Conservation (phyloP, 106 monocot species). For the Vanilla planifolia region DNA sequence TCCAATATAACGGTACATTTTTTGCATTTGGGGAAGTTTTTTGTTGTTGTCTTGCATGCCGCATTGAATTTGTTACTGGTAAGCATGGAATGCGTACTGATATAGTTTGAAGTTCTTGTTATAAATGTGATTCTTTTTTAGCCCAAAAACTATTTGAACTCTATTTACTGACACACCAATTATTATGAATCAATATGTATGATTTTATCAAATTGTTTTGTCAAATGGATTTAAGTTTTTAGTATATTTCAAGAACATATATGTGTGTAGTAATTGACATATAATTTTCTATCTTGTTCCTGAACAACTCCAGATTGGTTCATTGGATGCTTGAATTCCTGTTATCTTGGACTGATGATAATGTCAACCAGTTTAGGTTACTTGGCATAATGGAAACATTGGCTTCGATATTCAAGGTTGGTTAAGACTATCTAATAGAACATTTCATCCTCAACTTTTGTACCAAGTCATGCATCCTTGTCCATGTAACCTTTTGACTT, state of each 20-base stretch:
- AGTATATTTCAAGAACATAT: not conserved
- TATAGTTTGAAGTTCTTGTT: too few species aligned
- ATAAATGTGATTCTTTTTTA: too few species aligned
- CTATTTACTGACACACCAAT: not conserved
- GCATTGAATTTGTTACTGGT: too few species aligned
- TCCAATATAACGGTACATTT: too few species aligned
- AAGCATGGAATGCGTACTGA: too few species aligned
- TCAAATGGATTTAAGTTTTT: not conserved
- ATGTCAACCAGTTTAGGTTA: conserved; percentile 55
- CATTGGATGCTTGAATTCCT: conserved; percentile 78
- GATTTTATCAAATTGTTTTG: conserved; percentile 1
- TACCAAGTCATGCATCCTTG: not conserved
- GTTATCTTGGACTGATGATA: conserved; percentile 44
- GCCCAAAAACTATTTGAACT: not conserved
- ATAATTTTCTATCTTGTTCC: conserved; percentile 1
- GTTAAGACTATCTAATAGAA: too few species aligned
- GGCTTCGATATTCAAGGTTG: conserved; percentile 88
- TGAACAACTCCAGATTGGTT: conserved; percentile 52
- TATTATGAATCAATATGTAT: too few species aligned
- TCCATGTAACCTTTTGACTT: not conserved
- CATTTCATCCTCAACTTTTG: not conserved
- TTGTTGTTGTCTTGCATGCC: too few species aligned
- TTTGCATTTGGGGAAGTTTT: too few species aligned
- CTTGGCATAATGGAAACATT: conserved; percentile 87
- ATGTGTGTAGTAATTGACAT: not conserved